phyloP scores from a whole-genome alignment of 2,329 filamentous ascomycete species.

The Coniochaeta sp. region DNA sequence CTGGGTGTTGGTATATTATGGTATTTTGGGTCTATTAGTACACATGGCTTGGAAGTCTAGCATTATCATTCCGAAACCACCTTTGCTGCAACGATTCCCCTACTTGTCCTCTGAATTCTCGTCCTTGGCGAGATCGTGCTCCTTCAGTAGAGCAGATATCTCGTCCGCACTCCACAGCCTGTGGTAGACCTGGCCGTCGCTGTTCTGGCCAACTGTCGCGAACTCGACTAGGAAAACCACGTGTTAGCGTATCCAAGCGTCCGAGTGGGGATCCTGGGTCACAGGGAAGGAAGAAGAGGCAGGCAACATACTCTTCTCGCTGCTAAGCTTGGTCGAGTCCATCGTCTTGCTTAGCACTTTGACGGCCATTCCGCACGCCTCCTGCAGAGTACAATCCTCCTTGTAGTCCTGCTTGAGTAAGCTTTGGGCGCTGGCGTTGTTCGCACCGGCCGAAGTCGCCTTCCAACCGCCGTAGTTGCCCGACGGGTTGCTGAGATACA shows the following conservation, averaged over 20 bases:
- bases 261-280: background rate
- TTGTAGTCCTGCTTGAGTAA: conserved; percentile 99
- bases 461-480: conserved; percentile 99
- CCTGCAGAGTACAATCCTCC: conserved; percentile 92
- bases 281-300: background rate
- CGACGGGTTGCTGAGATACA: conserved; percentile 97
- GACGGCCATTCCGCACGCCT: conserved; percentile 94
- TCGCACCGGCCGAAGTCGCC: conserved; percentile 93
- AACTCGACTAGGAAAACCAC: conserved; percentile 72
- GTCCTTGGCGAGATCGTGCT: conserved; percentile 89
- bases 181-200: conserved; percentile 95
- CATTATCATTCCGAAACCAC: background rate
- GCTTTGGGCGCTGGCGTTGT: conserved; percentile 96
- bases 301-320: conserved; percentile 81
- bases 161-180: conserved; percentile 95
- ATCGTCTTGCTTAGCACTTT: conserved; percentile 99
- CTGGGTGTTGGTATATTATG: background rate
- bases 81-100: background rate
- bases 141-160: conserved; percentile 87
- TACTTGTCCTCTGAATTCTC: conserved; percentile 64
- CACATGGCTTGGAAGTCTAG: conserved; percentile 14
- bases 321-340: conserved; percentile 98
- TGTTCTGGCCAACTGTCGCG: conserved; percentile 92
- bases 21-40: conserved; percentile 17
- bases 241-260: conserved; percentile 8